Evolutionary conservation across 495 filamentous ascomycete species (phyloP).

Genomic region (Polyplosphaeria fusca): DNA sequence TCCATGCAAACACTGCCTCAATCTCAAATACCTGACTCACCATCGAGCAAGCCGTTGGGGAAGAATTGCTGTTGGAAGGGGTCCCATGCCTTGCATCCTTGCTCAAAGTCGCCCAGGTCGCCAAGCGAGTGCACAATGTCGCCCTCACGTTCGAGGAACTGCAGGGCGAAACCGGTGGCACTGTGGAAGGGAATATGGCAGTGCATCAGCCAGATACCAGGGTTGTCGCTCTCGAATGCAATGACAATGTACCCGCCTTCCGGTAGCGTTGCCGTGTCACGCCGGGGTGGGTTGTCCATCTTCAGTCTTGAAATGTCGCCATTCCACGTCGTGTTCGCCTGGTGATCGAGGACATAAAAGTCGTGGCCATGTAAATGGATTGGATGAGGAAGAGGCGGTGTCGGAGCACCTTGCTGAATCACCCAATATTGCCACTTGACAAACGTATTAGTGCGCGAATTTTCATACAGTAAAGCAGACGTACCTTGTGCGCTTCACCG

Average conservation of each 20-base stretch:
- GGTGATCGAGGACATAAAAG: constrained; percentile 40
- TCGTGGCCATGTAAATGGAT: constrained; percentile 47
- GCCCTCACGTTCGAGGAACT: constrained; percentile 38
- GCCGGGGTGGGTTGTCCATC: constrained; percentile 36
- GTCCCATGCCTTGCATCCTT: constrained; percentile 22
- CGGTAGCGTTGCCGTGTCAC: constrained; percentile 40
- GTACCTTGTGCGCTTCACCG: constrained; percentile 24
- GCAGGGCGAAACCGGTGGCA: constrained; percentile 36
- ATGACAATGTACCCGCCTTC: constrained; percentile 39
- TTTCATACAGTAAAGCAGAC: too few species aligned
- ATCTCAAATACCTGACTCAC: constrained; percentile 8
- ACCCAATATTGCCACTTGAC: constrained; percentile 43
- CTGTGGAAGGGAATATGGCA: constrained; percentile 43
- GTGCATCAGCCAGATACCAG: constrained; percentile 40
- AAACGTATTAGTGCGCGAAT: too few species aligned
- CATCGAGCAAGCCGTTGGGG: constrained; percentile 12
- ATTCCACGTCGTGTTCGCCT: constrained; percentile 27
- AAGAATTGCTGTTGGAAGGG: constrained; percentile 1
- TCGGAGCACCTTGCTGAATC: constrained; percentile 34
- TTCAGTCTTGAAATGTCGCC: constrained; percentile 28
- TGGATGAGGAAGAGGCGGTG: constrained; percentile 38
- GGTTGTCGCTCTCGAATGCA: constrained; percentile 41
- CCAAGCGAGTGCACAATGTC: constrained; percentile 27
- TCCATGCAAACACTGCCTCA: background rate
- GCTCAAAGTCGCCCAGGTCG: constrained; percentile 10